Conservation (phyloP, 768 basidiomycete species). For the Calvatia gigantea region DNA sequence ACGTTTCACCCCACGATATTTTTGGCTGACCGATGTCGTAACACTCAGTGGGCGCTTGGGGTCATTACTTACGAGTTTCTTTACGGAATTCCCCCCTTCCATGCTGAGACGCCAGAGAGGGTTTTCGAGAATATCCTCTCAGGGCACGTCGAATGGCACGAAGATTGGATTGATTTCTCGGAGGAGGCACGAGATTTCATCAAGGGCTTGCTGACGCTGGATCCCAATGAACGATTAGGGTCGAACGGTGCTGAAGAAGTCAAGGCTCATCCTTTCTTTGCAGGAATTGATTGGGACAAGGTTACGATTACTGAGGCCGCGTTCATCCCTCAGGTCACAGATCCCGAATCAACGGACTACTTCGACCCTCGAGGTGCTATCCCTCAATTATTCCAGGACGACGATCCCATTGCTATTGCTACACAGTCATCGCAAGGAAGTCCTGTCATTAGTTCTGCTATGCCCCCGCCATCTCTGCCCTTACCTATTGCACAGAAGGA, state of each 20-base stretch:
- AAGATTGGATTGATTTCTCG: constrained; percentile 86
- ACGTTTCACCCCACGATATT: constrained; percentile 10
- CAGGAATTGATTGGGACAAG: constrained; percentile 90
- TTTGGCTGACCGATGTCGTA: constrained; percentile 16
- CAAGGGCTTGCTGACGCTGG: constrained; percentile 75
- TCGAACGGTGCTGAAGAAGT: constrained; percentile 88
- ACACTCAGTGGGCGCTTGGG: constrained; percentile 89
- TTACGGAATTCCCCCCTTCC: constrained; percentile 96
- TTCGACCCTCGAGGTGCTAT: constrained; percentile 96
- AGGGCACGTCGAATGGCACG: constrained; percentile 92
- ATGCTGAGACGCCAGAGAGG: constrained; percentile 94
- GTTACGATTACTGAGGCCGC: constrained; percentile 86
- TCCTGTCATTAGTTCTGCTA: constrained; percentile 35
- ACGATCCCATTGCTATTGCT: constrained; percentile 62
- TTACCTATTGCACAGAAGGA: constrained; percentile 40
- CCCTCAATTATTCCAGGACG: constrained; percentile 88
- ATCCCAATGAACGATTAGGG: constrained; percentile 80
- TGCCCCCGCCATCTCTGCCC: constrained; percentile 40
- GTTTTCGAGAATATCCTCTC: constrained; percentile 99
- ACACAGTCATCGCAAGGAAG: constrained; percentile 47
- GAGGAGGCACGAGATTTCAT: constrained; percentile 89
- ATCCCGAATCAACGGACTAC: constrained; percentile 99
- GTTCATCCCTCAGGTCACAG: constrained; percentile 92
- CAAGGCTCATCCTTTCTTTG: constrained; percentile 87
- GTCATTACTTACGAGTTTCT: constrained; percentile 98